phyloP scores from a whole-genome alignment of 345 rosid genomes.

The Litchi chinensis region DNA sequence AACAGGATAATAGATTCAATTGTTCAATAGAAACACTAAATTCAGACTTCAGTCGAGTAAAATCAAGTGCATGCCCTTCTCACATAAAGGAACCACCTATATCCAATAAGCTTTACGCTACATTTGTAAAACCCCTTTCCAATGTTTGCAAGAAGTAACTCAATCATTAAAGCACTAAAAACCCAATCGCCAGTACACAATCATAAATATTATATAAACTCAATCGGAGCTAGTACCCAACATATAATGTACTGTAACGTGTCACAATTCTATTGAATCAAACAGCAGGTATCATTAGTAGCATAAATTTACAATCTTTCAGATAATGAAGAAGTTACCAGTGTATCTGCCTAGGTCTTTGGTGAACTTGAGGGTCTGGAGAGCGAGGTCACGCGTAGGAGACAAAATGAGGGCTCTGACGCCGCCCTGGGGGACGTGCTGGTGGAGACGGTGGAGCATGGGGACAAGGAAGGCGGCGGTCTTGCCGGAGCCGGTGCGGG shows the following conservation, averaged over 20 bases:
- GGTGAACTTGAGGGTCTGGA: constrained; percentile 94
- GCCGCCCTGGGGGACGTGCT: constrained; percentile 81
- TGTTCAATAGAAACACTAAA: not conserved
- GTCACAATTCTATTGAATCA: no score
- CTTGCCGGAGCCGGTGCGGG: constrained; percentile 97
- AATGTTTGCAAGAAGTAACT: not conserved
- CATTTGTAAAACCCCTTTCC: not conserved
- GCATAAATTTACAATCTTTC: not conserved
- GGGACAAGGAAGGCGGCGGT: constrained; percentile 94
- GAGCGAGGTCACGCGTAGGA: constrained; percentile 92
- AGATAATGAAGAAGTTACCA: constrained; percentile 42
- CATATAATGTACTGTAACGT: no score
- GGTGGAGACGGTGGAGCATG: constrained; percentile 82
- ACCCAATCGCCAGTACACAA: not conserved
- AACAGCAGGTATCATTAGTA: no score
- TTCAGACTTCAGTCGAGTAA: not conserved
- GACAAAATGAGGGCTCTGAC: constrained; percentile 87
- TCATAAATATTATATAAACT: no score
- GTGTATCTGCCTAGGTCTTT: constrained; percentile 84
- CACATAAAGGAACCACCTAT: no score
- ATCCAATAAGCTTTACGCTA: not conserved
- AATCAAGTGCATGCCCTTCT: no score
- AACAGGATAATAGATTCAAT: not conserved
- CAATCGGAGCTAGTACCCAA: no score
- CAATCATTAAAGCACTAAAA: not conserved